A percentile compares a stretch with the other conserved stretches of the same genome.
Conservation (phyloP, 164 flowering plant species). For the Santalum album region DNA sequence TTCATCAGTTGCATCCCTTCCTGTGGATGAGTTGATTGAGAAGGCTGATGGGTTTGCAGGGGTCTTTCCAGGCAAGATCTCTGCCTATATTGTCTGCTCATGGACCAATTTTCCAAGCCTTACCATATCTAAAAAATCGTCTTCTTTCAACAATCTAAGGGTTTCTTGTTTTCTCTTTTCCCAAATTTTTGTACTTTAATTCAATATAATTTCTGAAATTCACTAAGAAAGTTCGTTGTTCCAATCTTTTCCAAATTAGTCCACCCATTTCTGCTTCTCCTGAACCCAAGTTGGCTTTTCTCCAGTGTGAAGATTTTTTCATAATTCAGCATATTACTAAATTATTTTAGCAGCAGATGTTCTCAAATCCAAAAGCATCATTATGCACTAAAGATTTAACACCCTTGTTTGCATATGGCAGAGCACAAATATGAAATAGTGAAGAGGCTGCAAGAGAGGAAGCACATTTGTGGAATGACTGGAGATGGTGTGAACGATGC, state of each 20-base stretch:
- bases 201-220: no score
- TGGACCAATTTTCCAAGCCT: no score
- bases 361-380: background rate
- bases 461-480: constrained; percentile 44
- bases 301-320: background rate
- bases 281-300: background rate
- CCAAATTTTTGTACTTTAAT: no score
- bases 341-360: background rate
- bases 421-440: constrained; percentile 41
- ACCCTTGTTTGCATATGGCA: constrained; percentile 7
- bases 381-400: background rate
- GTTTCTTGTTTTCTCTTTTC: no score
- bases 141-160: no score
- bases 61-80: constrained; percentile 28
- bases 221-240: no score
- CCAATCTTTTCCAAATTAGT: no score
- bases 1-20: constrained; percentile 32
- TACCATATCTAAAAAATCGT: no score
- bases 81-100: background rate
- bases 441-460: constrained; percentile 32
- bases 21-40: constrained; percentile 42
- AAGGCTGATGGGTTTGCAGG: constrained; percentile 46
- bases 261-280: no score
- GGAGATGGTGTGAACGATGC: constrained; percentile 50
- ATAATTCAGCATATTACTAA: no score